Evolutionary conservation across 139 green algal genomes (phyloP).

Genomic region (Chlamydomonas schloesseri): DNA sequence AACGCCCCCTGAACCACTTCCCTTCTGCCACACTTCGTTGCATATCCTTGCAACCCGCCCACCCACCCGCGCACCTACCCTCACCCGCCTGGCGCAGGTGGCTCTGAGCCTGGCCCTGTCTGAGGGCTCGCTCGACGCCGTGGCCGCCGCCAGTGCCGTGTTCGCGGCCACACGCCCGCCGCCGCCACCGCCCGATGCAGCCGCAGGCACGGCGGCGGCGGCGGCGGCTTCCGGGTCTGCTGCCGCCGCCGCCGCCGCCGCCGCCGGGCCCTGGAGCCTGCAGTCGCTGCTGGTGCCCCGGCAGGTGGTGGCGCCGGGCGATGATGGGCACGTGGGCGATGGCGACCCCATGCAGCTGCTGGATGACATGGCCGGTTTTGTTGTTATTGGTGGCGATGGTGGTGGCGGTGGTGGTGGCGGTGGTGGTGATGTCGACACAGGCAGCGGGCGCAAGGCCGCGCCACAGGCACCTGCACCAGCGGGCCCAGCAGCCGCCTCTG

Average conservation of each 20-base stretch:
- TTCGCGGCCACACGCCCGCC: neutral
- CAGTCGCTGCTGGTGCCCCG: neutral
- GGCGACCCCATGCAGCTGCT: too few species aligned
- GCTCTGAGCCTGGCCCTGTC: neutral
- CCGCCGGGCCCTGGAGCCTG: too few species aligned
- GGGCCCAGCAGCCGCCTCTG: too few species aligned
- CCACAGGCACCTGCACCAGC: neutral
- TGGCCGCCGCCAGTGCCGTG: neutral
- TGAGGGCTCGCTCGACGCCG: constrained; percentile 2
- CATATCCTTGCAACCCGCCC: too few species aligned
- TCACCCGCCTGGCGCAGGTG: neutral
- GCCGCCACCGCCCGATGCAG: too few species aligned
- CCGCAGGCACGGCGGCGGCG: neutral
- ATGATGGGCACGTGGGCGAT: too few species aligned
- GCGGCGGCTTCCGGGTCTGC: too few species aligned
- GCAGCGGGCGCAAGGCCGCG: neutral
- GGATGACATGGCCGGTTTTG: too few species aligned
- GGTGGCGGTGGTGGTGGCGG: neutral
- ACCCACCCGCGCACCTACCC: neutral
- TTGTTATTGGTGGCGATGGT: neutral
- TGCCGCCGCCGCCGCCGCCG: too few species aligned
- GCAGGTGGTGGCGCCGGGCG: too few species aligned
- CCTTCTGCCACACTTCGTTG: too few species aligned
- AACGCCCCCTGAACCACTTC: too few species aligned
- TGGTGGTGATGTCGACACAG: neutral